Base-by-base conservation (phyloP, 2,329 filamentous ascomycete genomes). In the Paecilomyces fulvus region DNA sequence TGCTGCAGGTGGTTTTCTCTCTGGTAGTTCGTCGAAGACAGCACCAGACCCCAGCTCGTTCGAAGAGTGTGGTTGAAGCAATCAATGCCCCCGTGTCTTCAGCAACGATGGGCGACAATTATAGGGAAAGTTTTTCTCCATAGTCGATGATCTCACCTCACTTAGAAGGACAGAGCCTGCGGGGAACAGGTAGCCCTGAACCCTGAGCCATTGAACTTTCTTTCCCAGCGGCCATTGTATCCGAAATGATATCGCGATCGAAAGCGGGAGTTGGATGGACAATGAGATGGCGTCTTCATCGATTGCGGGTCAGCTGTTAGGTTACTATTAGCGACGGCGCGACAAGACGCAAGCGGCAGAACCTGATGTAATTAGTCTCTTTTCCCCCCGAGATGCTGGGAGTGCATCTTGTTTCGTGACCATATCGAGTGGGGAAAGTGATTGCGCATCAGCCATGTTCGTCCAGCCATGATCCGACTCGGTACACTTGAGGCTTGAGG, bases 1-100 rank as follows among this genome's bases (percentile, higher is more conserved):
- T 65, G 58, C 52, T 59, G 60, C 55, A 58, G 58, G 31, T 17
- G 1, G 52, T n/a, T 2, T 20, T 49, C 37, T 49, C 20, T 23
- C 14, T 23, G 33, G 9, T 23, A 8, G 30, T 23, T 48, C 30
- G 31, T 49, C 25, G 48, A 23, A 5, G 7, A 25, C 21, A 14
- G 21, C 12, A 12, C 7, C 14, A 28, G 48, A 49, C 25, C 37
- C 37, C 37, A 17, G 37, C 20, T 28, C 17, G 50, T 14, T 28
- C 50, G 17, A n/a, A 31, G 21, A 21, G 50, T 30, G 14, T 28
- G 11, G 25, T 28, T 49, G 48, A 49, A 49, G 48, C 48, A 49
- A 49, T 20, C 33, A 5, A 6, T n/a, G 37, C 14, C 37, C 6
- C n/a, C 14, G 37, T 43, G 14, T 17, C 37, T 43, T 20, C 37